Evolutionary conservation across 23 red algal species (phyloP).

Genomic region (Agarophyton chilense): DNA sequence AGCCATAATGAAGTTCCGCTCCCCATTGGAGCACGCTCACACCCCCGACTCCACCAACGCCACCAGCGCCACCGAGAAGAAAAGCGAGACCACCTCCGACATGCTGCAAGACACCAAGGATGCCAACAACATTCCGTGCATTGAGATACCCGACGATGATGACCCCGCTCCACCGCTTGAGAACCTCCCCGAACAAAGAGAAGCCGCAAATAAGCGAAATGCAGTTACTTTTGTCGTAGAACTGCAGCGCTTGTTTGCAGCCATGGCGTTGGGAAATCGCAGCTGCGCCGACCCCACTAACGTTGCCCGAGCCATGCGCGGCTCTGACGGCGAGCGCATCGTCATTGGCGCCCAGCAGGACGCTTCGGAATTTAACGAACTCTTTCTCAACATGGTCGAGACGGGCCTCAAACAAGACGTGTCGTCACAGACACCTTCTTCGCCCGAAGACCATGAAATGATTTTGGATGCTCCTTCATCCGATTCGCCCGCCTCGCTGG

Average conservation of each 20-base stretch:
- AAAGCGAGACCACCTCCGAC: constrained; percentile 43
- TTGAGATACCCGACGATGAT: not conserved
- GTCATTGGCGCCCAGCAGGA: constrained; percentile 95
- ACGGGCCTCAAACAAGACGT: constrained; percentile 27
- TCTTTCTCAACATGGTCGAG: constrained; percentile 92
- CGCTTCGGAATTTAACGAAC: constrained; percentile 92
- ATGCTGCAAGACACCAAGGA: not conserved
- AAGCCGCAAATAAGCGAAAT: not conserved
- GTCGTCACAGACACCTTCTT: not conserved
- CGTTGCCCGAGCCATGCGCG: constrained; percentile 71
- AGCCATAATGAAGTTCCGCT: constrained; percentile 74
- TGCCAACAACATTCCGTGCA: not conserved
- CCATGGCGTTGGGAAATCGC: constrained; percentile 79
- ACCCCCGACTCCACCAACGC: not conserved
- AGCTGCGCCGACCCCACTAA: constrained; percentile 78
- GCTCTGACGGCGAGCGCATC: constrained; percentile 58
- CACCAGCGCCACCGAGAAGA: not conserved
- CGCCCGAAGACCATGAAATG: not conserved
- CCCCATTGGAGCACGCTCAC: not conserved
- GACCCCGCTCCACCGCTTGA: not conserved
- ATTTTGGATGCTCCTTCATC: not conserved
- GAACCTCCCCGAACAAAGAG: not conserved
- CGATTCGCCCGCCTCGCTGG: constrained; percentile 25
- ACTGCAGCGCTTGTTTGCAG: constrained; percentile 92
- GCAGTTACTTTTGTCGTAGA: constrained; percentile 85